A percentile compares a stretch with the other conserved stretches of the same genome.
phyloP scores from a whole-genome alignment of 129 eudicot species.

The Apium graveolens region DNA sequence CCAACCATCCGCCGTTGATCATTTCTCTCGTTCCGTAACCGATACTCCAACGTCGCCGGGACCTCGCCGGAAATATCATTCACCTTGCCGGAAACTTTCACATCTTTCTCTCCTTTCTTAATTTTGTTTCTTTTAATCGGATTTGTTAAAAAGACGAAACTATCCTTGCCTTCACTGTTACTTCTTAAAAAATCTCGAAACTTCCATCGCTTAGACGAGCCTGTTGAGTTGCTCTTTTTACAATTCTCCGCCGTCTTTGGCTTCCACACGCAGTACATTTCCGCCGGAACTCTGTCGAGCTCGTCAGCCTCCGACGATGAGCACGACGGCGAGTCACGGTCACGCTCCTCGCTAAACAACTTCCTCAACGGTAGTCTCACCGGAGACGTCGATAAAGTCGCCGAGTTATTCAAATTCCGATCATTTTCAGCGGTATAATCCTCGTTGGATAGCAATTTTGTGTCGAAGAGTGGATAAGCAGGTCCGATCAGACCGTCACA shows the following conservation, averaged over 20 bases:
- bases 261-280: slow-evolving; percentile 76
- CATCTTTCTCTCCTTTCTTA: slow-evolving; percentile 4
- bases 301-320: slow-evolving; percentile 60
- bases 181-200: slow-evolving; percentile 48
- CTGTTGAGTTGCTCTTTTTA: slow-evolving; percentile 65
- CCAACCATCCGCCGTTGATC: slow-evolving; percentile 33
- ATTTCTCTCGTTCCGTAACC: slow-evolving; percentile 17
- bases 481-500: slow-evolving; percentile 53
- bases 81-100: not conserved
- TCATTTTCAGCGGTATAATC: not conserved
- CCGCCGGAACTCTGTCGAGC: slow-evolving; percentile 50
- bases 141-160: slow-evolving; percentile 21
- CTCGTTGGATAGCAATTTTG: slow-evolving; percentile 26
- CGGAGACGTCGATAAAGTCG: not conserved
- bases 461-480: slow-evolving; percentile 47
- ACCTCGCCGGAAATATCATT: slow-evolving; percentile 5
- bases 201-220: slow-evolving; percentile 63
- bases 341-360: slow-evolving; percentile 46
- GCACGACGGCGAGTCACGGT: slow-evolving; percentile 46
- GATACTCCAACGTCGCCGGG: slow-evolving; percentile 13
- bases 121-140: not conserved
- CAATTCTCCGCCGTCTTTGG: slow-evolving; percentile 40
- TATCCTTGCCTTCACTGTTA: slow-evolving; percentile 46
- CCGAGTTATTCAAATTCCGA: slow-evolving; percentile 9
- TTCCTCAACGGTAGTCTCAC: slow-evolving; percentile 49